Base-by-base conservation (phyloP, 2,329 filamentous ascomycete species). In the Talaromyces atroroseus region DNA sequence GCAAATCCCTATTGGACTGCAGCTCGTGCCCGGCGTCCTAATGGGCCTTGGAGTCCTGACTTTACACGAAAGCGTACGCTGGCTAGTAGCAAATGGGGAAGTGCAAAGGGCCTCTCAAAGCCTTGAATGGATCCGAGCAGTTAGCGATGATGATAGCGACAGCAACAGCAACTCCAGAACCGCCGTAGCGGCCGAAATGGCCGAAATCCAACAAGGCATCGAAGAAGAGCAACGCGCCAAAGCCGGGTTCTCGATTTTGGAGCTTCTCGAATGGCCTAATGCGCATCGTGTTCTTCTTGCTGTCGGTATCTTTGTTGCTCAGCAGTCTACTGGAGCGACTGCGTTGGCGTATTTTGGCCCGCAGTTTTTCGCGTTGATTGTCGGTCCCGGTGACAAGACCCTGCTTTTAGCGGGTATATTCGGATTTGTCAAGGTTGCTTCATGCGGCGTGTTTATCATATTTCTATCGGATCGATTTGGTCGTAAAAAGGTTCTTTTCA, bases 1-100 rank as follows among this genome's bases (percentile, higher is more conserved):
- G 81, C 80, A 82, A 65, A 74, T 82, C 26, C 80, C 80, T 1
- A 75, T 83, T 53, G 80, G 77, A 0, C 68, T 82, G 3, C 79
- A 81, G 60, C 68, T 81, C 6, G 64, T 77, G 0, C 77, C 77
- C 0, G 78, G 76, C 0, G 74, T 66, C 1, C 58, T 80, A 0
- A 75, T 81, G 48, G 77, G 76, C 0, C 52, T 80, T 1, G 78
- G 79, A 1, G 76, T 79, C 71, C 62, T 80, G 11, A 76, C 75
- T 0, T 63, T 81, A 1, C 73, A 74, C 12, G 79, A 81, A 61
- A 80, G 76, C 45, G 72, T 77, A 0, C 70, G 78, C 16, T 82
- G 79, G 79, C 72, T 81, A 1, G 73, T 76, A 4, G 71, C 71
- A n/a, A 70, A 75, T 40, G 75, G 74, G n/a, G 68, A 73, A 12